Evolutionary conservation across 768 basidiomycete species (phyloP).

Genomic region (Lepiota brunneoincarnata): DNA sequence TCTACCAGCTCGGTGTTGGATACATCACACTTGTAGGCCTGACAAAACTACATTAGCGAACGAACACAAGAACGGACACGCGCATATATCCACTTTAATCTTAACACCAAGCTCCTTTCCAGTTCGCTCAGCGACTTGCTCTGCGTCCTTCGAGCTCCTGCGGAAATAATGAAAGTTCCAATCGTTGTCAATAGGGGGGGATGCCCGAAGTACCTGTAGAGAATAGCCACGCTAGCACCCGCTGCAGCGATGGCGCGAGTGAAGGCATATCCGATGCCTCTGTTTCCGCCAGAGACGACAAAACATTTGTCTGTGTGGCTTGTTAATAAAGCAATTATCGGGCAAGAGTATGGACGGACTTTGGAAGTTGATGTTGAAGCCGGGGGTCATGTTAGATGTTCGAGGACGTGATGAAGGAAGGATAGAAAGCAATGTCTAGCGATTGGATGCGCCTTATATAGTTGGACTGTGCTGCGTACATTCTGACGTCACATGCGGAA

Average conservation of each 20-base stretch:
- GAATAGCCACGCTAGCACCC: conserved; percentile 58
- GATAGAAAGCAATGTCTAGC: no score
- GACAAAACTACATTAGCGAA: background rate
- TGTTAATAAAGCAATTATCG: background rate
- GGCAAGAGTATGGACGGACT: background rate
- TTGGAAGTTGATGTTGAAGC: conserved; percentile 3
- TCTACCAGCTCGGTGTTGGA: conserved; percentile 41
- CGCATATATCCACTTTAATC: conserved; percentile 33
- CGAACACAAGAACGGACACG: background rate
- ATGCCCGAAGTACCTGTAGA: conserved; percentile 44
- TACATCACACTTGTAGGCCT: conserved; percentile 67
- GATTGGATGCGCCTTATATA: no score
- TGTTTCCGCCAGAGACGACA: conserved; percentile 61
- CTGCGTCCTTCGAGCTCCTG: conserved; percentile 48
- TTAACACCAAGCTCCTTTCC: conserved; percentile 42
- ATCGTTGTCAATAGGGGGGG: background rate
- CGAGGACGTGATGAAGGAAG: no score
- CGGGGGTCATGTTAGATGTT: background rate
- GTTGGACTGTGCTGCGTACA: no score
- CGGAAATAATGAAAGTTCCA: background rate
- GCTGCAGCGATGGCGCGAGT: conserved; percentile 51
- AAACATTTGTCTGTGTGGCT: conserved; percentile 36
- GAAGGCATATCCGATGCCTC: conserved; percentile 59
- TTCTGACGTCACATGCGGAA: no score
- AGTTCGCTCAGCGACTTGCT: conserved; percentile 44